Conservation (phyloP, 202 grass and related monocot genomes). For the Setaria viridis region DNA sequence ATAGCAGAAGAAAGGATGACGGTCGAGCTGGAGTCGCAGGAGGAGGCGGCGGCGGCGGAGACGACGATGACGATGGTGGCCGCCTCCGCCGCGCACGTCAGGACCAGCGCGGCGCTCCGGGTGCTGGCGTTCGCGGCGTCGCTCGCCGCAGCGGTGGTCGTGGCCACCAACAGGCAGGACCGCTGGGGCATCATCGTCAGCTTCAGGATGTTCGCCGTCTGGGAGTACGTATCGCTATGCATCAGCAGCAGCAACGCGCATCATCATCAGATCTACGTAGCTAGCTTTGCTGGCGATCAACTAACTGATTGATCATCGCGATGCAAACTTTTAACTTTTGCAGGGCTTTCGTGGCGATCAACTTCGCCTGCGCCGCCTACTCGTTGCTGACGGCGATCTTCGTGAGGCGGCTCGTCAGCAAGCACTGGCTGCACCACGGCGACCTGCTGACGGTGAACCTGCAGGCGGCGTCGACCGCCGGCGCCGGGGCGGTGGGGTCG, state of each 20-base stretch:
- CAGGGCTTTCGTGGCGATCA: conserved; percentile 52
- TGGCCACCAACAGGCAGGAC: conserved; percentile 35
- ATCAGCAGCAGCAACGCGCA: not conserved
- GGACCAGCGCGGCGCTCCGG: conserved; percentile 27
- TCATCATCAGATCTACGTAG: not conserved
- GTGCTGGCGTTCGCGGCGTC: conserved; percentile 28
- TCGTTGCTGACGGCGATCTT: conserved; percentile 38
- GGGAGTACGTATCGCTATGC: conserved; percentile 25
- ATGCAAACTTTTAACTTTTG: no score
- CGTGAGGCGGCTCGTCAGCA: not conserved
- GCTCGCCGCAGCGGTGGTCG: conserved; percentile 44
- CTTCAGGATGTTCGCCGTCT: conserved; percentile 56
- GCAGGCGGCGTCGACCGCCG: conserved; percentile 45
- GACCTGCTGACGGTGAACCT: conserved; percentile 51
- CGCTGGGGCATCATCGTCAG: conserved; percentile 52
- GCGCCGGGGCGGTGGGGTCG: conserved; percentile 40
- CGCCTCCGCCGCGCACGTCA: not conserved
- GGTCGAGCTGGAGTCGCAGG: conserved; percentile 49
- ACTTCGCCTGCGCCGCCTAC: conserved; percentile 37
- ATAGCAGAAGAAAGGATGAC: not conserved
- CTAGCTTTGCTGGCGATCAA: not conserved
- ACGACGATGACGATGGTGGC: not conserved
- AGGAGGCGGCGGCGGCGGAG: not conserved
- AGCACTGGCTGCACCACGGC: conserved; percentile 41
- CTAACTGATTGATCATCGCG: no score